Conservation (phyloP, 2,329 filamentous ascomycete genomes). For the Hypoxylon sp. region DNA sequence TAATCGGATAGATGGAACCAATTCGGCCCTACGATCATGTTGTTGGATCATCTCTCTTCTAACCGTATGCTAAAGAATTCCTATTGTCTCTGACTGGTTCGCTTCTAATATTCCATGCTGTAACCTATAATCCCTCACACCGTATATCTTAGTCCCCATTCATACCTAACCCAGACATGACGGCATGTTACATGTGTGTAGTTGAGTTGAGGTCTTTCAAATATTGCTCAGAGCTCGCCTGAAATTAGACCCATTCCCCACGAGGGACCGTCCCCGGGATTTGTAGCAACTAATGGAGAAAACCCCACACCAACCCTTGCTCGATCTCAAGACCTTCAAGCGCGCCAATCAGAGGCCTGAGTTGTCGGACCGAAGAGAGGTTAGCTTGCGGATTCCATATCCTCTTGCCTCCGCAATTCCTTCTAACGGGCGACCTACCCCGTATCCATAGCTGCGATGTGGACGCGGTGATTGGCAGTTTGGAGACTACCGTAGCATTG, state of each 20-base stretch:
- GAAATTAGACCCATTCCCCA: slow-evolving; percentile 30
- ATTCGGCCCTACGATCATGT: neutral
- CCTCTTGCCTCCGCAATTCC: slow-evolving; percentile 35
- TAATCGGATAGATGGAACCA: neutral
- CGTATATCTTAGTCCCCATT: neutral
- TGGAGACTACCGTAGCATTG: slow-evolving; percentile 31
- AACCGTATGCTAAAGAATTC: neutral
- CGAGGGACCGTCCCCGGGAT: slow-evolving; percentile 30
- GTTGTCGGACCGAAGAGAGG: slow-evolving; percentile 36
- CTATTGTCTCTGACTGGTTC: neutral
- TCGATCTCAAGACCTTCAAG: slow-evolving; percentile 35
- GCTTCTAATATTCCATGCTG: neutral
- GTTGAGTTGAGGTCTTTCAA: slow-evolving; percentile 5
- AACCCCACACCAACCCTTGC: slow-evolving; percentile 26
- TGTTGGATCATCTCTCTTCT: neutral
- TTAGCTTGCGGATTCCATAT: slow-evolving; percentile 21
- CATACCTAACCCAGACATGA: slow-evolving; percentile 17
- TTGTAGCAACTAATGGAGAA: slow-evolving; percentile 18
- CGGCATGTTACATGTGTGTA: slow-evolving; percentile 1
- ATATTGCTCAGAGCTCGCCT: slow-evolving; percentile 23
- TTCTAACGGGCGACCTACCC: slow-evolving; percentile 31
- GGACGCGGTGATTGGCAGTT: slow-evolving; percentile 39
- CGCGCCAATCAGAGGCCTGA: slow-evolving; percentile 35
- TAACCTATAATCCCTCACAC: neutral
- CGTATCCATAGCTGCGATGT: slow-evolving; percentile 33